phyloP scores from a whole-genome alignment of 148 eudicot genomes.

The Vaccinium myrtillus region DNA sequence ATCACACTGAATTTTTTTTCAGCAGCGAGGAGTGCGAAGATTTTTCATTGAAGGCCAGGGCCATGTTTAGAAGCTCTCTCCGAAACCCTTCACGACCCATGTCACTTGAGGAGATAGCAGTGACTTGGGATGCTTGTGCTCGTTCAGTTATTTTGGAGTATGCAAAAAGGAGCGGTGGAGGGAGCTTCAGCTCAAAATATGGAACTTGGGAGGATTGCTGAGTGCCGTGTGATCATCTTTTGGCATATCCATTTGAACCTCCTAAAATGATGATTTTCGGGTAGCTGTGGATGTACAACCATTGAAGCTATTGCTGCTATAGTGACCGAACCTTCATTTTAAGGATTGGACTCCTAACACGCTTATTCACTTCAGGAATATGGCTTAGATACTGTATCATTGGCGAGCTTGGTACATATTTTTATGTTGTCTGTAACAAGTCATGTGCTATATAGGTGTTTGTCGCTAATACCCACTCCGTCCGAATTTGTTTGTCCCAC shows the following conservation, averaged over 20 bases:
- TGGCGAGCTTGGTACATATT: neutral
- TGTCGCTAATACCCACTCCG: neutral
- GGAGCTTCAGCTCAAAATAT: constrained; percentile 87
- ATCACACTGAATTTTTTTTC: neutral
- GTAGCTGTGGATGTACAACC: neutral
- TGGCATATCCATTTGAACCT: neutral
- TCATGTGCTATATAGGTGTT: neutral
- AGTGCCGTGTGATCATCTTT: constrained; percentile 48
- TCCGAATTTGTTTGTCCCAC: no score
- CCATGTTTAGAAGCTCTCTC: constrained; percentile 75
- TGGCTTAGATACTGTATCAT: neutral
- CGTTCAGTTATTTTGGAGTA: constrained; percentile 73
- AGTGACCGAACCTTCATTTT: neutral
- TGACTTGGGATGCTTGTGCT: constrained; percentile 86
- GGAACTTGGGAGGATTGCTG: constrained; percentile 90
- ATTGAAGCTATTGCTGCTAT: neutral
- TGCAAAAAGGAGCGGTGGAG: constrained; percentile 81
- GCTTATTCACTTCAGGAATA: neutral
- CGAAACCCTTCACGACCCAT: constrained; percentile 78
- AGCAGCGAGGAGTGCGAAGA: constrained; percentile 79
- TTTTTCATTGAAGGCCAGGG: constrained; percentile 73
- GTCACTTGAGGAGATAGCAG: constrained; percentile 78
- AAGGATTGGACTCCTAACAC: neutral
- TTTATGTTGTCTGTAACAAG: neutral
- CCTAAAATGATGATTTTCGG: neutral